Evolutionary conservation across 169 alveolate species (phyloP), one percentile per base, ranked within the genome.

Genomic region (Pseudocohnilembus persalinus): DNA sequence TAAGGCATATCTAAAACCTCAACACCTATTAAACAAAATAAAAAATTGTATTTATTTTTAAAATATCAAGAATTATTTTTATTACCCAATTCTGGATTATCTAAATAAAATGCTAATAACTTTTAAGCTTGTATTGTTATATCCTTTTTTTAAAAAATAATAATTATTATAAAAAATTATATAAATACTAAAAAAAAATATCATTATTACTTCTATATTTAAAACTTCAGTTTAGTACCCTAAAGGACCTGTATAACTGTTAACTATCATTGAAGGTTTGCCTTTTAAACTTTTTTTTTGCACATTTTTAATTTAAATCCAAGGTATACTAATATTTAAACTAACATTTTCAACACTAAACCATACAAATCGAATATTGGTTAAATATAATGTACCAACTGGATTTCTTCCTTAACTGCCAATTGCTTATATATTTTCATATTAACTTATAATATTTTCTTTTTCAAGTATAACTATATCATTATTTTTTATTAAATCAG

Each of bases 281-380:
- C 30, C 74, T 49, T 79, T 79, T 26, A 79, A 29, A 29, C 30
- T 29, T 63, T 79, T 35, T 63, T 49, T 49, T 11, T 30, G 65
- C 1, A 79, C 29, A 29, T 31, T 35, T 29, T 16, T 16, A n/a
- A 79, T 79, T 29, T 49, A 34, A 11, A 79, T 79, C 84, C 84
- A 79, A 49, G 84, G 84, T 28, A 79, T 79, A 64, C 84, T 79
- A 20, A 79, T 79, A 64, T 79, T 79, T 27, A 35, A 79, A 64
- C 76, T 49, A n/a, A 49, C 84, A 27, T 79, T 79, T 15, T 79
- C 63, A 0, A 29, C 29, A 35, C 76, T 75, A 79, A 79, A 79
- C 84, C 84, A 79, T 26, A 73, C 84, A 29, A 79, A 25, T 35
- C 84, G 31, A 1, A 79, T 64, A 16, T 79, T 79, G 0, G 84